Evolutionary conservation across 2,329 filamentous ascomycete species (phyloP).

Genomic region (Exophiala bonariae): DNA sequence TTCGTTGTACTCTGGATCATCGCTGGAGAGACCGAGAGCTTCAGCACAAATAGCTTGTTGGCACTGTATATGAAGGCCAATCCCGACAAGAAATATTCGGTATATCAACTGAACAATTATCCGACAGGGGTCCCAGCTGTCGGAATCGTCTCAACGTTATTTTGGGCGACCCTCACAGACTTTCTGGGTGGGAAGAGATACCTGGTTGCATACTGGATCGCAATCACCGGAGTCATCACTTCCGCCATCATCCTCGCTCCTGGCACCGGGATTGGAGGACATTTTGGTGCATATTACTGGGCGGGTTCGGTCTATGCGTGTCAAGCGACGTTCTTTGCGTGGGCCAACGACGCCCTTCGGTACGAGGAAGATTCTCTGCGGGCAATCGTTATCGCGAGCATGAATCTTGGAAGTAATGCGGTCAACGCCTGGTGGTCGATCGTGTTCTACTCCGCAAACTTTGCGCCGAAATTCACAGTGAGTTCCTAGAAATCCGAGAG

Average conservation of each 20-base stretch:
- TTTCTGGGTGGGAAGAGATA: conserved; percentile 33
- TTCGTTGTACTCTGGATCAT: conserved; percentile 53
- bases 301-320: conserved; percentile 21
- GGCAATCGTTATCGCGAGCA: conserved; percentile 20
- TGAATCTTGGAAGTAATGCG: conserved; percentile 24
- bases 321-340: conserved; percentile 24
- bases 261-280: conserved; percentile 38
- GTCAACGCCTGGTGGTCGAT: conserved; percentile 26
- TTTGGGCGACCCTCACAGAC: conserved; percentile 21
- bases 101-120: conserved; percentile 22
- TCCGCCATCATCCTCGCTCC: conserved; percentile 21
- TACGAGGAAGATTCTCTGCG: conserved; percentile 22
- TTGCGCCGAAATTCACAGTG: conserved; percentile 60
- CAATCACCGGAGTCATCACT: conserved; percentile 21
- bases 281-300: conserved; percentile 21
- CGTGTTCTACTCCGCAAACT: conserved; percentile 24
- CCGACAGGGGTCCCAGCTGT: conserved; percentile 19
- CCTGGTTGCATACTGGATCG: conserved; percentile 19
- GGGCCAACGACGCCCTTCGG: conserved; percentile 40
- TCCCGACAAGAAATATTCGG: conserved; percentile 10
- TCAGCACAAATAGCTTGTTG: conserved; percentile 34
- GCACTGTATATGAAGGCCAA: conserved; percentile 19
- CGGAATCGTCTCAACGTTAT: conserved; percentile 23
- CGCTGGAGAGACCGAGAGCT: conserved; percentile 71
- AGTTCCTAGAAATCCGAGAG: no score